Conservation (phyloP, 2,329 filamentous ascomycete genomes). For the Lasiodiplodia gonubiensis region DNA sequence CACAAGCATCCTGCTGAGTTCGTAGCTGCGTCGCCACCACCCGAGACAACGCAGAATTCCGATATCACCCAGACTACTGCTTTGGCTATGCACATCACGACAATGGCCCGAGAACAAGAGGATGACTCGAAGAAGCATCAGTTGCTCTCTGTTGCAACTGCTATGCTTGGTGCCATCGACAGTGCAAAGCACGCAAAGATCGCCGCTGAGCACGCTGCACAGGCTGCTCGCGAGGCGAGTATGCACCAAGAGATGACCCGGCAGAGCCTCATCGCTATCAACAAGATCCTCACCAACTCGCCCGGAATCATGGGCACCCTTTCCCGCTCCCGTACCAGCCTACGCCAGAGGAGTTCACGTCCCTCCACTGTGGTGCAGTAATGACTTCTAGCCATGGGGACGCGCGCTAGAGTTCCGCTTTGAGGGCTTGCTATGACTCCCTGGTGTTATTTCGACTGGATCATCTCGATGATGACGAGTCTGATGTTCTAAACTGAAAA, state of each 20-base stretch:
- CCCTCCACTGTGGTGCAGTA: slow-evolving; percentile 8
- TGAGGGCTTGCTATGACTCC: background rate
- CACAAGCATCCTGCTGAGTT: slow-evolving; percentile 6
- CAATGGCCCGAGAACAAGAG: slow-evolving; percentile 7
- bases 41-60: background rate
- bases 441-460: background rate
- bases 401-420: background rate
- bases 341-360: slow-evolving; percentile 1
- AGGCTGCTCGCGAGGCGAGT: slow-evolving; percentile 36
- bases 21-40: background rate
- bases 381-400: background rate
- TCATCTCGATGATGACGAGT: background rate
- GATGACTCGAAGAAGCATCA: slow-evolving; percentile 12
- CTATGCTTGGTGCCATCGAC: slow-evolving; percentile 33
- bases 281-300: slow-evolving; percentile 13
- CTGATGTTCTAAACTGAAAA: background rate
- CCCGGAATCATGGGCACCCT: slow-evolving; percentile 3
- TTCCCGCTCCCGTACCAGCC: slow-evolving; percentile 2
- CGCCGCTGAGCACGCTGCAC: slow-evolving; percentile 33
- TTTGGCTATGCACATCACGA: slow-evolving; percentile 9
- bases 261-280: slow-evolving; percentile 23
- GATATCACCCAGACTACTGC: slow-evolving; percentile 6
- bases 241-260: slow-evolving; percentile 30
- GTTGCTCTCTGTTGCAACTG: slow-evolving; percentile 12
- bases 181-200: slow-evolving; percentile 34